Conservation (phyloP, 805 yeast genomes). For the Priceomyces medius region DNA sequence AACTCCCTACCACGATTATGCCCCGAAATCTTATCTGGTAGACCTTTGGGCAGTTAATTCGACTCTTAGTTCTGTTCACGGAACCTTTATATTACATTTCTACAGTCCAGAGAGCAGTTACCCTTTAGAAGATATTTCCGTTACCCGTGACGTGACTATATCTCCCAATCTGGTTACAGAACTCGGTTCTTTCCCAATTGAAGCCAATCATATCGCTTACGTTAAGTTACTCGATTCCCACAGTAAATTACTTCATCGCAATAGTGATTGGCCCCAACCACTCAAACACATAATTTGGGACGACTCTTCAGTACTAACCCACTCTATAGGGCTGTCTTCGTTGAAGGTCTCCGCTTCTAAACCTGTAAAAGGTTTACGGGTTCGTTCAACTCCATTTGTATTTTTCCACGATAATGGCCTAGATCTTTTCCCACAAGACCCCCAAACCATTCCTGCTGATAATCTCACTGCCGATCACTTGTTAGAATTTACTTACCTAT, state of each 20-base stretch:
- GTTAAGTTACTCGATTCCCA: conserved; percentile 14
- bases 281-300: conserved; percentile 31
- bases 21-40: conserved; percentile 20
- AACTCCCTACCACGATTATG: conserved; percentile 26
- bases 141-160: conserved; percentile 16
- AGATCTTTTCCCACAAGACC: conserved; percentile 44
- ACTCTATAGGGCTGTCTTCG: not conserved
- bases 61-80: conserved; percentile 18
- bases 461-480: not conserved
- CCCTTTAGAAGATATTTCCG: conserved; percentile 4
- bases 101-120: conserved; percentile 15
- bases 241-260: conserved; percentile 26
- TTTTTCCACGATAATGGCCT: conserved; percentile 45
- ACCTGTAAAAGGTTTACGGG: conserved; percentile 47
- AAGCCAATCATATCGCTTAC: conserved; percentile 11
- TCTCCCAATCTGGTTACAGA: conserved; percentile 32
- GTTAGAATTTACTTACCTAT: not conserved
- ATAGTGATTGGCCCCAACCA: conserved; percentile 53
- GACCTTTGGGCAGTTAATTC: conserved; percentile 46
- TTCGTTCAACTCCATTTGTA: conserved; percentile 20
- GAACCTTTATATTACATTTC: conserved; percentile 22
- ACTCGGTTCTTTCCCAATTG: conserved; percentile 15
- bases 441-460: not conserved
- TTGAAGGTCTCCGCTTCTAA: conserved; percentile 20
- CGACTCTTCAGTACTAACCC: not conserved